Conservation (phyloP, 1,284 basidiomycete species). For the Pseudozyma sp. region DNA sequence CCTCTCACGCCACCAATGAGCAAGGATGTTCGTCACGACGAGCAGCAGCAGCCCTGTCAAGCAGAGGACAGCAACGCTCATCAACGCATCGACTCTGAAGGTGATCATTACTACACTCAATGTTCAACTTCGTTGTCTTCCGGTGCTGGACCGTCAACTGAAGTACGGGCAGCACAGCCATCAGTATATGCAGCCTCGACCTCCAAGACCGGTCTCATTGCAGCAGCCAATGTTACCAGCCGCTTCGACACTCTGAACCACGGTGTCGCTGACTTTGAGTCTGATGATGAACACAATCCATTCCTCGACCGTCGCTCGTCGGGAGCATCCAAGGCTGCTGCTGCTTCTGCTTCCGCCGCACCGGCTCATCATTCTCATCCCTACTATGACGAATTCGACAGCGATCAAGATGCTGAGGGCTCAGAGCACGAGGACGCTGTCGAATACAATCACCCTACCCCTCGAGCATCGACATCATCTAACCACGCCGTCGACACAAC, state of each 20-base stretch:
- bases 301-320: conserved; percentile 27
- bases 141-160: background rate
- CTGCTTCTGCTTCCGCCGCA: background rate
- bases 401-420: conserved; percentile 40
- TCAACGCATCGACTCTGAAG: conserved; percentile 27
- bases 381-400: conserved; percentile 37
- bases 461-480: conserved; percentile 17
- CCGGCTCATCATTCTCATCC: conserved; percentile 11
- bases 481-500: conserved; percentile 6
- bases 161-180: background rate
- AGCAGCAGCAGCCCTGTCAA: background rate
- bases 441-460: conserved; percentile 8
- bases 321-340: background rate
- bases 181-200: background rate
- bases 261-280: conserved; percentile 19
- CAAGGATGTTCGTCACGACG: conserved; percentile 43
- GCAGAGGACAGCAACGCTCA: conserved; percentile 10
- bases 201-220: background rate
- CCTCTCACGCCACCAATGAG: conserved; percentile 49
- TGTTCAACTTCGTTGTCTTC: conserved; percentile 3
- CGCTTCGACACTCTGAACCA: conserved; percentile 25
- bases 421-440: conserved; percentile 17
- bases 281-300: conserved; percentile 43
- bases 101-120: conserved; percentile 6
- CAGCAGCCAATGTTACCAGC: conserved; percentile 5